phyloP scores from a whole-genome alignment of 2,329 filamentous ascomycete genomes.

The Penicillium glabrum region DNA sequence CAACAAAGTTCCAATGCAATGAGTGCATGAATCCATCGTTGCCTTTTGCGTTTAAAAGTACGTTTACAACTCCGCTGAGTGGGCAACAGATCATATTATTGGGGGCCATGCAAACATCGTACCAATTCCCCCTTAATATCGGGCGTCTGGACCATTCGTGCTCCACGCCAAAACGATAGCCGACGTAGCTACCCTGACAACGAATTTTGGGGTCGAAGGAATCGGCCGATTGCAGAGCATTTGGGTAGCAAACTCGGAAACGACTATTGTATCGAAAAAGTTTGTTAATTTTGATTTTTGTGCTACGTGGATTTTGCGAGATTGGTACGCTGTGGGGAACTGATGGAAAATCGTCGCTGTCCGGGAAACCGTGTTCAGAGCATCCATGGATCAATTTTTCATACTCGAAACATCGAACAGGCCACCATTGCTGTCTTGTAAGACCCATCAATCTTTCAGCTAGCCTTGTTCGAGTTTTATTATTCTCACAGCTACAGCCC shows the following conservation, averaged over 20 bases:
- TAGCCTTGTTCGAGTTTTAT: background rate
- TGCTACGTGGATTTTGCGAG: background rate
- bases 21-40: background rate
- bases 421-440: background rate
- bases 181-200: slow-evolving; percentile 9
- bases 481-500: too few relatives aligned
- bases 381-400: background rate
- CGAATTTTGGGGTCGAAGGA: background rate
- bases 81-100: background rate
- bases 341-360: background rate
- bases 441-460: background rate
- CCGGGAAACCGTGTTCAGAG: background rate
- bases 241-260: background rate
- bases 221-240: slow-evolving; percentile 4
- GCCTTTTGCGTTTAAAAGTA: background rate
- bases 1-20: background rate
- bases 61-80: background rate
- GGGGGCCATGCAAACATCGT: background rate
- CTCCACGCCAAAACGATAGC: slow-evolving; percentile 5
- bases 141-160: background rate
- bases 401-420: background rate
- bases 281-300: background rate
- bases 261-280: slow-evolving; percentile 1
- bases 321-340: background rate
- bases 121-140: background rate